Percentiles rank a stretch among this genome's conserved stretches.
Evolutionary conservation across 176 grass and related monocot species (phyloP).

Genomic region (Carex parvula): DNA sequence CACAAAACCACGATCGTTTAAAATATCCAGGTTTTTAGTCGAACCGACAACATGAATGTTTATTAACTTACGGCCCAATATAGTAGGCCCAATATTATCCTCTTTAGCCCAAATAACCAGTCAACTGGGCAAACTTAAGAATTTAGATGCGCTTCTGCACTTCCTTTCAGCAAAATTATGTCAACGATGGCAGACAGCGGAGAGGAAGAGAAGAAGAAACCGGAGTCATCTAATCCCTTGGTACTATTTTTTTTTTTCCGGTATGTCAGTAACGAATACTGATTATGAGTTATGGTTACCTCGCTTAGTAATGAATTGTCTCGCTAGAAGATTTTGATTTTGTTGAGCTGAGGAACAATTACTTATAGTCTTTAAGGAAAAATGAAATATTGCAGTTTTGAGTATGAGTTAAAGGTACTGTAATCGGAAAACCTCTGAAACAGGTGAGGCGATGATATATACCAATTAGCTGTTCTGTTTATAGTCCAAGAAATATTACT

Average conservation of each 20-base stretch:
- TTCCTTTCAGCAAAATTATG: background rate
- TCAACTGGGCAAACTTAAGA: background rate
- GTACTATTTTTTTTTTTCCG: background rate
- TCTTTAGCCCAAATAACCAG: background rate
- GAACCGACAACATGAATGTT: background rate
- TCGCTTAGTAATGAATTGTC: background rate
- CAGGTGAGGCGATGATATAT: background rate
- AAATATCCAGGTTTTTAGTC: background rate
- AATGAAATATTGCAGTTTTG: background rate
- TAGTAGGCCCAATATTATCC: background rate
- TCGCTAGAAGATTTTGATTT: background rate
- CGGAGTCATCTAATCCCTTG: background rate
- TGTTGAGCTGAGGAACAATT: background rate
- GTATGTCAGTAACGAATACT: background rate
- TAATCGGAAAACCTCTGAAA: background rate
- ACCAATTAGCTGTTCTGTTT: background rate
- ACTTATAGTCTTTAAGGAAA: background rate
- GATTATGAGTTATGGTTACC: background rate
- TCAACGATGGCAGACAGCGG: constrained; percentile 23
- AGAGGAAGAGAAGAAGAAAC: constrained; percentile 14
- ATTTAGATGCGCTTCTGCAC: background rate
- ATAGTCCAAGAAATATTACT: background rate
- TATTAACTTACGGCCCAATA: background rate
- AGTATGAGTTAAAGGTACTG: background rate
- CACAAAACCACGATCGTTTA: background rate